Evolutionary conservation across 306 rosid genomes (phyloP), one percentile per base, ranked within the genome.

Genomic region (Vigna hirtella): DNA sequence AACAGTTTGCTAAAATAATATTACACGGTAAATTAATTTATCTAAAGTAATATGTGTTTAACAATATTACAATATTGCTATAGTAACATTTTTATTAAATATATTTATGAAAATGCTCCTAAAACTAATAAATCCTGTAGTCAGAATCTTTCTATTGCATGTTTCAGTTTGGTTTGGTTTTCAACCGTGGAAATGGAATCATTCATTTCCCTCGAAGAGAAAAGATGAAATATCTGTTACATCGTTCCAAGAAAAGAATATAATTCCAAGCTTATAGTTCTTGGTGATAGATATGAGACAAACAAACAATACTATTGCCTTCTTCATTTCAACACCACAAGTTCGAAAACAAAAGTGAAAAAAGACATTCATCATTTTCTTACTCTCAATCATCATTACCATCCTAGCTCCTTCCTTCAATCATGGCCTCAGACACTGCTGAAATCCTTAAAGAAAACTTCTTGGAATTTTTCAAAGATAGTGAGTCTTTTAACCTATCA

Each of bases 391-490:
- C 36, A 56, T 57, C n/a, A 24, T 32, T n/a, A 4, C 18, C 40
- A 28, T 12, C 61, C 30, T 9, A 9, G 30, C 2, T 18, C 14
- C 28, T 2, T 55, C 66, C 36, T 20, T 64, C 42, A 22, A 38
- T 38, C 45, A 70, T 70, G 74, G 74, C 74, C 58, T 70, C 59
- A 28, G 74, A 70, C 38, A 9, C 4, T 13, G 73, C 73, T 0
- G 17, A 26, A 48, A 5, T 69, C 9, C 58, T 69, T 7, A 69
- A 47, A 49, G 0, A 49, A 47, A 70, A 49, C 43, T 49, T 70
- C 26, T 48, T 70, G 16, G 45, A 26, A 5, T 14, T 20, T 70
- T 1, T 49, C 10, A 13, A 7, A 48, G 59, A 69, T 1, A 50
- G 0, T 1, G 43, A 48, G 22, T 4, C 15, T 28, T 7, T 2